A percentile compares a stretch with the other conserved stretches of the same genome.
phyloP scores from a whole-genome alignment of 768 basidiomycete species.

The Omphalotus guepiniiformis region DNA sequence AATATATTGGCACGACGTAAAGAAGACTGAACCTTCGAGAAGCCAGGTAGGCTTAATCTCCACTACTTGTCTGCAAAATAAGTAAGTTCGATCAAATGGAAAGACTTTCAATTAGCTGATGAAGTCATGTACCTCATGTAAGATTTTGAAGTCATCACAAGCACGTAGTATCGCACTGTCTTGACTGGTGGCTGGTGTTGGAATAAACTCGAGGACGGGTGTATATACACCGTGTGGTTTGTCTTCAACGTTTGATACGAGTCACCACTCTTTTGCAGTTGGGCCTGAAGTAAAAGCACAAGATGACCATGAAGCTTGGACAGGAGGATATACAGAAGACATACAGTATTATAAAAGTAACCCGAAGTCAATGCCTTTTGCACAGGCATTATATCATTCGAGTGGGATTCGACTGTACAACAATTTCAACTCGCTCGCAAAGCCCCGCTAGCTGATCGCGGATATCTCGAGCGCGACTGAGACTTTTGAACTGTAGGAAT shows the following conservation, averaged over 20 bases:
- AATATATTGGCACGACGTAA: constrained; percentile 8
- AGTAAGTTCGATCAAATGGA: not conserved
- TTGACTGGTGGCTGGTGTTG: constrained; percentile 92
- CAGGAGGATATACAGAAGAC: constrained; percentile 25
- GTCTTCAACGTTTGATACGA: constrained; percentile 97
- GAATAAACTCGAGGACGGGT: constrained; percentile 94
- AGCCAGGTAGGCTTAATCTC: constrained; percentile 97
- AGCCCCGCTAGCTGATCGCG: constrained; percentile 92
- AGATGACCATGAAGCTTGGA: not conserved
- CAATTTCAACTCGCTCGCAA: constrained; percentile 95
- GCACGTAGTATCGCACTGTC: constrained; percentile 90
- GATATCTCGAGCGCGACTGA: constrained; percentile 93
- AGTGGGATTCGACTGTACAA: constrained; percentile 81
- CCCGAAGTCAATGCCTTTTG: constrained; percentile 95
- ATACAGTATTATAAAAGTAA: constrained; percentile 92
- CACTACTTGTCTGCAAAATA: constrained; percentile 95
- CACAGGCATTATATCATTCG: constrained; percentile 87
- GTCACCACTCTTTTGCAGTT: constrained; percentile 93
- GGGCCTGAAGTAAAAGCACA: constrained; percentile 48
- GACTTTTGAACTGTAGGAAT: constrained; percentile 94
- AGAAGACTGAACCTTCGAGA: constrained; percentile 65
- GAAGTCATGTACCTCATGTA: constrained; percentile 75
- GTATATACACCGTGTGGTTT: constrained; percentile 93
- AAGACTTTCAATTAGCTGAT: not conserved
- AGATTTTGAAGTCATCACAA: constrained; percentile 96